Evolutionary conservation across 2,329 filamentous ascomycete species (phyloP), one percentile per base, ranked within the genome.

Genomic region (Colletotrichum sp.): DNA sequence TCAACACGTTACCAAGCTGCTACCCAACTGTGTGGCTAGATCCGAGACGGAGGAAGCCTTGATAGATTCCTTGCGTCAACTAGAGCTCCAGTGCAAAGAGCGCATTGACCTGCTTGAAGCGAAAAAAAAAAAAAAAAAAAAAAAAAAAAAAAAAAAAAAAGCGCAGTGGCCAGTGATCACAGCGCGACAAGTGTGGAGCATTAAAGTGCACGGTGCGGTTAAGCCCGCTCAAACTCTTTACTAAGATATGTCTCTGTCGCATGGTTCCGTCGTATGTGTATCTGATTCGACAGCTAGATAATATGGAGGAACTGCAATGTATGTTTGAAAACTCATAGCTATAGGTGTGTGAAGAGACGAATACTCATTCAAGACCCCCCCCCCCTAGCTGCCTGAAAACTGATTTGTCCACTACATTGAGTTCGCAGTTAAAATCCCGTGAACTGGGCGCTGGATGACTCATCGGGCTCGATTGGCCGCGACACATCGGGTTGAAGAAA

Each of bases 1-100:
- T 81, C 94, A 97, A 85, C 94, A 96, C 83, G 92, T 94, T 74
- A 94, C 94, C 83, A 93, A 93, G 81, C 89, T 94, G 57, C 91
- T 94, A 61, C 88, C 92, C 63, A 92, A 90, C 77, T 94, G 94
- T 82, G 87, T 89, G 15, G 93, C 95, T 24, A 92, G 92, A 80
- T 93, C 92, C 67, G 95, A 98, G 84, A 98, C 95, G 2, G 96
- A 99, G 82, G 94, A 92, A 80, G 93, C 95, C 4, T 86, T 99
- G 72, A 90, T 94, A 71, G 94, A 97, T 72, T 98, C 96, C 65
- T 86, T 99, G 76, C 92, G 92, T 74, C 91, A 96, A 80, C 90
- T 99, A 81, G 96, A 99, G 82, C 83, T 96, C 77, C 96, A 98
- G 85, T 98, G 96, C 85, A 96, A 97, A 84, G 96, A 99, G 85